Base-by-base conservation (phyloP, 2,329 filamentous ascomycete species). In the Aureobasidium sp. region DNA sequence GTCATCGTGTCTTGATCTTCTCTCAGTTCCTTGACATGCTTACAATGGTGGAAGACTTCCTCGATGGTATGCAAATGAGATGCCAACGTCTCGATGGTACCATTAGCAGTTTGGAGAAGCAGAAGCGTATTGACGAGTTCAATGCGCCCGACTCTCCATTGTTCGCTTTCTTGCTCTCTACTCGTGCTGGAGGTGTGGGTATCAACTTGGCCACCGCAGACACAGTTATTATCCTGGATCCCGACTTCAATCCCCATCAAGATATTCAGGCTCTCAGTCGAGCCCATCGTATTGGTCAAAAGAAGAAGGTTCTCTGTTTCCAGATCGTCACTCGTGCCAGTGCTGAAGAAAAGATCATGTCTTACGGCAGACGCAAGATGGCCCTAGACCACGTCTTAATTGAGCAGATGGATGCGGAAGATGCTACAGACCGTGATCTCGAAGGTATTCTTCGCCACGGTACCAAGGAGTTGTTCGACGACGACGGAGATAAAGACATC, bases 201-300 rank as follows among this genome's bases (percentile, higher is more conserved):
- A 99, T 99, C 78, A 99, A 99, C 71, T 81, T 99, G 61, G 94
- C 94, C 0, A 96, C 92, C 8, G 94, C 94, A 2, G 94, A 99
- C 70, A 99, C 94, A 0, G 95, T 99, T 64, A 97, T 99, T 66
- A 97, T 99, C 66, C 85, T 97, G 67, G 92, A 99, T 68, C 91
- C 91, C 0, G 94, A 99, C 71, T 97, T 96, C 79, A 99, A 99
- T 65, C 94, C 94, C 0, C 94, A 99, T 70, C 94, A 99, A 74
- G 95, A 99, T 70, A 89, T 99, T 44, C 94, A 99, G 73, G 94
- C 94, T 0, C 81, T 99, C 33, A 96, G 93, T 33, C 86, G 95
- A 66, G 94, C 93, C 19, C 94, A 99, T 74, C 88, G 94, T 29
- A 97, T 99, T 65, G 95, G 95, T 0, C 95, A 99, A 74, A 91